A percentile compares a stretch with the other conserved stretches of the same genome.
These are phyloP conservation scores for Pelargonium fulgidum DNA, from an alignment of 441 rosid species.

Conservation along the genomic window DNA sequence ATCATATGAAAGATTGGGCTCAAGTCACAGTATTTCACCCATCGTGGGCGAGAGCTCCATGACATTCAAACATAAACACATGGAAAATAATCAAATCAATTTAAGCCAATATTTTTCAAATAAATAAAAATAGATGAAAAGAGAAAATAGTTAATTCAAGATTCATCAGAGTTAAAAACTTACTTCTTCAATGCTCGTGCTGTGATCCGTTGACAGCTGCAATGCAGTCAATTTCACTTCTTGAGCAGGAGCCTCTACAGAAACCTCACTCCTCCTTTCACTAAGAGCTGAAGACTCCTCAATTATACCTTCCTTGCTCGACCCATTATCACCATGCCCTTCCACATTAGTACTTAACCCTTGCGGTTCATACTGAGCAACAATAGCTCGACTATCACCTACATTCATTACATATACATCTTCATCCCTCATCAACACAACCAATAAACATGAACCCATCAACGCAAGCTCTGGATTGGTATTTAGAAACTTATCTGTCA, in stretches of 20 bases:
- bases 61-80: no score
- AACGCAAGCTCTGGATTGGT: slow-evolving; percentile 88
- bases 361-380: slow-evolving; percentile 56
- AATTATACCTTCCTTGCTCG: slow-evolving; percentile 38
- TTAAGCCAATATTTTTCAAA: no score
- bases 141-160: background rate
- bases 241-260: slow-evolving; percentile 32
- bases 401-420: slow-evolving; percentile 50
- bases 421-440: slow-evolving; percentile 73
- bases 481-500: slow-evolving; percentile 88
- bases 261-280: slow-evolving; percentile 24
- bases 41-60: no score
- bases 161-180: slow-evolving; percentile 26
- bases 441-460: slow-evolving; percentile 96
- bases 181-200: slow-evolving; percentile 95
- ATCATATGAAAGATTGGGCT: background rate
- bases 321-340: slow-evolving; percentile 27
- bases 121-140: no score
- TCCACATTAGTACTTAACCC: slow-evolving; percentile 38
- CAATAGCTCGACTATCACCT: slow-evolving; percentile 96
- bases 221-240: slow-evolving; percentile 53
- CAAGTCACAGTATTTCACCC: no score
- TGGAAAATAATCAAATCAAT: no score
- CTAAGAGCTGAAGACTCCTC: slow-evolving; percentile 31
- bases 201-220: slow-evolving; percentile 95